Conservation (phyloP, 345 rosid species). For the Eucalyptus regnans region DNA sequence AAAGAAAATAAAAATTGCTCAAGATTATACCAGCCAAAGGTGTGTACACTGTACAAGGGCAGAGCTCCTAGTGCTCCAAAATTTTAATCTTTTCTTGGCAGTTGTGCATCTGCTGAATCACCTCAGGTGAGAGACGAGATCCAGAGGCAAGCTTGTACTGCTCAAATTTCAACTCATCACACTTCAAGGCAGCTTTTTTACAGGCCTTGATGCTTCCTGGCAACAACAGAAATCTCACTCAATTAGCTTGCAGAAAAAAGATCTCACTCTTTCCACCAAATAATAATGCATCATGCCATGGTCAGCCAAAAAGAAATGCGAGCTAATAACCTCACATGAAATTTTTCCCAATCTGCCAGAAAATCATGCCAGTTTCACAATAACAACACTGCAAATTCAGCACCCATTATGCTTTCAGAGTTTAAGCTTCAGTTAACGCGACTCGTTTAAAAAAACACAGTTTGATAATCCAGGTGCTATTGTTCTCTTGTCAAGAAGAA, state of each 20-base stretch:
- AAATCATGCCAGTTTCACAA: too few species aligned
- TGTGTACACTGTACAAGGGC: not conserved
- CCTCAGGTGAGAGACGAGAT: too few species aligned
- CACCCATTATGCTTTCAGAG: not conserved
- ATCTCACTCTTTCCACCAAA: not conserved
- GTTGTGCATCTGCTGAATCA: too few species aligned
- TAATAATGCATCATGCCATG: too few species aligned
- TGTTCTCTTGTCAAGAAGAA: not conserved
- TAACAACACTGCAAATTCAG: not conserved
- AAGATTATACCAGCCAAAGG: not conserved
- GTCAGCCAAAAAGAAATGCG: accelerated
- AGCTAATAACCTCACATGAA: too few species aligned
- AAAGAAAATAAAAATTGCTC: not conserved
- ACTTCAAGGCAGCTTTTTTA: too few species aligned
- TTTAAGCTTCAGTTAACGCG: not conserved
- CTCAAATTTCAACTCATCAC: too few species aligned
- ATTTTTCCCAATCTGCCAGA: too few species aligned
- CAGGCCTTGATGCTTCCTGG: not conserved
- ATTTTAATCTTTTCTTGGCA: conserved; percentile 27
- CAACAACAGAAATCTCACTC: not conserved
- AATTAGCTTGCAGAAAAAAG: not conserved
- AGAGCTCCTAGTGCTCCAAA: conserved; percentile 25
- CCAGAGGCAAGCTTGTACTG: too few species aligned
- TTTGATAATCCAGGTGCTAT: not conserved
- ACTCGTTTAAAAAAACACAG: not conserved